Evolutionary conservation across 2,329 filamentous ascomycete genomes (phyloP), one percentile per base, ranked within the genome.

Genomic region (Fusarium paranaense): DNA sequence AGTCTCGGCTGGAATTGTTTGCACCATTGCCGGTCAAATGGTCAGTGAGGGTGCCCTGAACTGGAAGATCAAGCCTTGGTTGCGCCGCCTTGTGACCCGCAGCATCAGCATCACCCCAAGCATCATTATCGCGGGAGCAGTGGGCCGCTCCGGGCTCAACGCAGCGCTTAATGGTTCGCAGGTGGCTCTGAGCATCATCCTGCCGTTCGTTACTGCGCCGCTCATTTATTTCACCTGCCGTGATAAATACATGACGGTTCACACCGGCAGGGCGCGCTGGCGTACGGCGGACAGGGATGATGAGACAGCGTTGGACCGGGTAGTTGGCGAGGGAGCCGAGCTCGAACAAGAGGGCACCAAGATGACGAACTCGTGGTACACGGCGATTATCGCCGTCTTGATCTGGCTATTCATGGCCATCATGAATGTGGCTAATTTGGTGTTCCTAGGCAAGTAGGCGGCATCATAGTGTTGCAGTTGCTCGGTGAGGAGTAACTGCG

Each of bases 11-110:
- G 95, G 95, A 7, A 94, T 97, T 38, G 92, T 97, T 3, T 97
- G 95, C 84, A 97, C 95, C 2, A 97, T 97, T 75, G 90, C 95
- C 0, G 95, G 95, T 0, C 95, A 97, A 81, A 97, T 97, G 91
- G 92, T 97, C 25, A 92, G 91, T 71, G 95, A 97, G 81, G 95
- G 95, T 8, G 94, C 95, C 70, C 82, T 97, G 52, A 90, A 90
- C 56, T 95, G 94, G 93, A 90, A 84, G 6, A 82, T 95, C 35
- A 87, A 87, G 70, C 95, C 95, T 0, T 97, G 95, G 95, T 78
- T 95, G 11, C 91, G 95, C 3, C 89, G 95, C 13, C 87, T 97
- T 5, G 82, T 96, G 59, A 97, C 95, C 0, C 89, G 95, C 30
- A 90, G 88, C 59, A 94, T 97, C 80, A 94, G 92, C 78, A 95